Percentiles rank a stretch among this genome's conserved stretches.
These are phyloP conservation scores for Suillus plorans DNA, from an alignment of 768 basidiomycete genomes.

Conservation along the genomic window DNA sequence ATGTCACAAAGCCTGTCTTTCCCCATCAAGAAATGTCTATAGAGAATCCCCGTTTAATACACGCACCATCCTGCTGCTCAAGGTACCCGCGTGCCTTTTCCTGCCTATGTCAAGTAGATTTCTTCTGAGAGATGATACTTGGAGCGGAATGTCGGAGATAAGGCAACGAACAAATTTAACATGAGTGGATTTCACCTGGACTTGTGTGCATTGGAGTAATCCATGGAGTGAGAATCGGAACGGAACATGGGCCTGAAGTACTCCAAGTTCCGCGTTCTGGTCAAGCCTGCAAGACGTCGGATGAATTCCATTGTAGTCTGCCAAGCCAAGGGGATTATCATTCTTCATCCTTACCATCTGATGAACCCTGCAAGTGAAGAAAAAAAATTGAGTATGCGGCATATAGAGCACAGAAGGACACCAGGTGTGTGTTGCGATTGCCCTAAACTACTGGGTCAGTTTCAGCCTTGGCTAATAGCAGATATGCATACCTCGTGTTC, in stretches of 20 bases:
- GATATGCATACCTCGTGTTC: conserved; percentile 3
- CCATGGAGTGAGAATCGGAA: neutral
- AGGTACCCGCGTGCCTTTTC: neutral
- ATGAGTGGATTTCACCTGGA: neutral
- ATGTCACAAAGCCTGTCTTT: neutral
- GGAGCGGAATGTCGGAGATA: neutral
- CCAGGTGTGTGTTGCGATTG: neutral
- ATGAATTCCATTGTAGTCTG: neutral
- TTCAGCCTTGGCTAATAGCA: neutral
- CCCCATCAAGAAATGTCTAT: neutral
- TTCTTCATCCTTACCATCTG: neutral
- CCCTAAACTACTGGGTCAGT: neutral
- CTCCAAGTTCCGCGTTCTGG: neutral
- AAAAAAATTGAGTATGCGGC: neutral
- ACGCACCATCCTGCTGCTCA: conserved; percentile 1
- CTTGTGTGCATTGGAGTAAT: neutral
- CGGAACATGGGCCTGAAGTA: neutral
- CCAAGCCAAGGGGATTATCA: neutral
- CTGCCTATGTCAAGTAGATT: neutral
- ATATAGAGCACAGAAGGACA: neutral
- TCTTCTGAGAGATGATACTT: neutral
- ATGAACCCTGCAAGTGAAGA: neutral
- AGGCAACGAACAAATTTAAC: neutral
- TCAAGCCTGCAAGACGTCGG: neutral
- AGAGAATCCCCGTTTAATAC: neutral